phyloP scores from a whole-genome alignment of 768 basidiomycete species.

The Auriculariales sp. region DNA sequence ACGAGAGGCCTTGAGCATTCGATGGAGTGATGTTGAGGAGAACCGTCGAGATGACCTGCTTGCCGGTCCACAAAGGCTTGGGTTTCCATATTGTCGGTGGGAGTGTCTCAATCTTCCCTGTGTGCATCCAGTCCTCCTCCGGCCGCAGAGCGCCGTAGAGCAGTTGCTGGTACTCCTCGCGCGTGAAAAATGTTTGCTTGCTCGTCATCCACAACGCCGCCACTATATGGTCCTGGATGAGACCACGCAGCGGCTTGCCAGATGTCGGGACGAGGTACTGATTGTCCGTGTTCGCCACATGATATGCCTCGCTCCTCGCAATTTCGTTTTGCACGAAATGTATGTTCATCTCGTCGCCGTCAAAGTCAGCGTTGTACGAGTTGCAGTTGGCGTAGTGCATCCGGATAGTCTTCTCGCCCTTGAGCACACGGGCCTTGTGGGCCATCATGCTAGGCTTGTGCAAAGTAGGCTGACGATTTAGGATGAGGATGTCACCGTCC shows the following conservation, averaged over 20 bases:
- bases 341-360: conserved; percentile 99
- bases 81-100: conserved; percentile 93
- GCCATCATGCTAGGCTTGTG: conserved; percentile 99
- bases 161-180: conserved; percentile 92
- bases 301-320: conserved; percentile 84
- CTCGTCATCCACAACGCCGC: conserved; percentile 99
- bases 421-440: conserved; percentile 79
- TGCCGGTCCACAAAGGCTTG: conserved; percentile 87
- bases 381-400: conserved; percentile 99
- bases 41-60: conserved; percentile 93
- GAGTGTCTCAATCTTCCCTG: conserved; percentile 58
- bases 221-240: conserved; percentile 98
- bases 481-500: conserved; percentile 88
- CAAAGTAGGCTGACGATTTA: conserved; percentile 95
- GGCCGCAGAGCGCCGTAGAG: conserved; percentile 88
- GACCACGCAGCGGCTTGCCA: conserved; percentile 89
- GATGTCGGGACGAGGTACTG: conserved; percentile 99
- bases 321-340: conserved; percentile 98
- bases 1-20: conserved; percentile 66
- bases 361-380: conserved; percentile 96
- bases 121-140: conserved; percentile 52
- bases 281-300: conserved; percentile 94
- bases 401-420: conserved; percentile 95
- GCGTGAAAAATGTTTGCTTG: conserved; percentile 85
- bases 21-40: conserved; percentile 81